Base-by-base conservation (phyloP, 805 yeast species). In the Nakazawaea wickerhamii region DNA sequence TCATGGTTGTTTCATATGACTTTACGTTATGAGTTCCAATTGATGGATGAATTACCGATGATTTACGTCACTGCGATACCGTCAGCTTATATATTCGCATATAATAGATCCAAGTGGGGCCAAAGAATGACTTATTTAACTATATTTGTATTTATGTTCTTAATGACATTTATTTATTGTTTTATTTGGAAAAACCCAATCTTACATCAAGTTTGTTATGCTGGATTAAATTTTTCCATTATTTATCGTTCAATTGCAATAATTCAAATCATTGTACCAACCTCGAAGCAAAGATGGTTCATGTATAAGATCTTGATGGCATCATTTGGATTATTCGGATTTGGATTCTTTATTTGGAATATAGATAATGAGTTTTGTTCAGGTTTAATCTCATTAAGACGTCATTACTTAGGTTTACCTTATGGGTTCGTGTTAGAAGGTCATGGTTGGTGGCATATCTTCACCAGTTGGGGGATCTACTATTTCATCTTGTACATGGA, bases 1-100 rank as follows among this genome's bases (percentile, higher is more conserved):
- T 79, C 88, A 15, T 93, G 97, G 91, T 64, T 89, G 48, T 93
- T 93, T 68, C 99, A 93, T 62, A 93, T 93, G 96, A 91, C 98
- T 4, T 70, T 93, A 53, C 71, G 77, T 50, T 93, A 91, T 62
- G 87, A 84, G 57, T 93, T 75, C 65, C 99, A 93, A 65, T 61
- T 93, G 49, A 70, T 93, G 60, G 99, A 93, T 65, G 99, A 93
- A 61, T 70, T 93, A 55, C 99, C 99, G 31, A 93, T 93, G 99
- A 87, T 93, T 48, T 93, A 93, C 64, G 97, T 96, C 18, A 93
- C 99, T 2, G 91, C 96, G 50, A 80, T 91, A 21, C 98, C 99
- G 0, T 81, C 88, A 48, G 67, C 63, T 2, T 61, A 63, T 46
- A 45, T 63, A 13, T 59, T 52, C 46, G 59, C 64, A 23, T 62